Conservation (phyloP, 1,284 basidiomycete species). For the Chalciporus sp. region DNA sequence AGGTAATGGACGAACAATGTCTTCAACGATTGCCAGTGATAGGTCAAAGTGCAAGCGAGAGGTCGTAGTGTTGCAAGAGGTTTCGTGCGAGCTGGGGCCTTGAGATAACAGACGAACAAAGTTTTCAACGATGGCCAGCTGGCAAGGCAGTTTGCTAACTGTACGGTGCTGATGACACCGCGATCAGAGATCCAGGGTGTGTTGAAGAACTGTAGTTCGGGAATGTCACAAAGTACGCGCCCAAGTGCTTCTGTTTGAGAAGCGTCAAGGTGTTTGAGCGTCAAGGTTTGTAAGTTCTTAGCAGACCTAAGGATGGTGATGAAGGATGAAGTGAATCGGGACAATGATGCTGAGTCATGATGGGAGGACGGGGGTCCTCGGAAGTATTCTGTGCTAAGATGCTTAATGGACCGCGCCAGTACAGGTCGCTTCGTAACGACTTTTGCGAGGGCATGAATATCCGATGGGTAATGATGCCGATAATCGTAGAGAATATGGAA, state of each 20-base stretch:
- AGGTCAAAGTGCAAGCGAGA: too few relatives aligned
- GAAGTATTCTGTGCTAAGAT: not conserved
- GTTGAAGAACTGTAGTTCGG: not conserved
- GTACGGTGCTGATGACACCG: not conserved
- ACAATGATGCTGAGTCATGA: not conserved
- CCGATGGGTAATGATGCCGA: not conserved
- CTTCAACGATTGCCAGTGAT: not conserved
- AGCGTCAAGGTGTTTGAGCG: not conserved
- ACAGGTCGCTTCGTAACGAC: not conserved
- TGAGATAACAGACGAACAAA: not conserved
- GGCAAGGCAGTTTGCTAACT: not conserved
- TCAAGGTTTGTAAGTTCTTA: not conserved
- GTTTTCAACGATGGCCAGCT: not conserved
- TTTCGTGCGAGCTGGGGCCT: not conserved
- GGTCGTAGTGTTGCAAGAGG: not conserved
- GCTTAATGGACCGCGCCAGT: not conserved
- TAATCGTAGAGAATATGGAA: not conserved
- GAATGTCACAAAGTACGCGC: not conserved
- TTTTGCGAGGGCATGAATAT: not conserved
- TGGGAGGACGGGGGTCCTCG: not conserved
- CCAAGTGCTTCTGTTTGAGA: not conserved
- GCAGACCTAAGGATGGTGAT: not conserved
- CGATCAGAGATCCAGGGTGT: not conserved
- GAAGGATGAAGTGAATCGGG: not conserved
- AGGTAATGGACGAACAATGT: not conserved